Base-by-base conservation (phyloP, 208 protist species). In the Wallacemonas sp. region DNA sequence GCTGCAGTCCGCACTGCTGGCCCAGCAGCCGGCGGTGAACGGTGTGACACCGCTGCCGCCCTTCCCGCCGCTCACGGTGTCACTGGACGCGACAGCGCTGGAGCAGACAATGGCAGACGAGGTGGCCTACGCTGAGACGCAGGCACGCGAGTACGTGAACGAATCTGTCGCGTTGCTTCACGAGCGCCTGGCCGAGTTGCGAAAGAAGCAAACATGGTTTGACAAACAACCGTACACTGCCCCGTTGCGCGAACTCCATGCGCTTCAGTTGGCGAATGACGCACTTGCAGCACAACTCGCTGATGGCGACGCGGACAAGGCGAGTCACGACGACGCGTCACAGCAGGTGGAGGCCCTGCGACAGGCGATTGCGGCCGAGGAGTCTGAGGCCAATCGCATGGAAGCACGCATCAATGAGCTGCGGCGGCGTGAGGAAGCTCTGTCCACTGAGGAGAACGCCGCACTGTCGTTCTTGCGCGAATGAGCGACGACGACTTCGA, bases 131-230 rank as follows among this genome's bases (percentile, higher is more conserved):
- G 34, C 57, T 27, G 64, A 33, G 36, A 48, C 37, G 5, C 68
- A 73, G 22, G 42, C 22, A 12, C 45, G 32, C 36, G 73, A 68
- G 42, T 69, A 68, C 60, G 50, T 64, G 50, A 9, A 19, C 13
- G 36, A 33, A 24, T 21, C 36, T 33, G 12, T 61, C 27, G 26
- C 29, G 33, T 24, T 59, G 34, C 59, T 81, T 63, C 65, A 19
- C 41, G 42, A 68, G 15, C 72, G 68, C 36, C 45, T 50, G 22
- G 34, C 19, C 3, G 79, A 85, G 55, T 27, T 55, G 46, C 22
- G 71, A n/a, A 87, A 87, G 48, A 81, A 82, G 53, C 36, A 81
- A 63, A 59, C 64, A 37, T 87, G 80, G 80, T 71, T 87, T 22
- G 34, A 58, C 24, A 72, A 73, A 46, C 80, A 87, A 64, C 60